A percentile compares a stretch with the other conserved stretches of the same genome.
Conservation (phyloP, 2,329 filamentous ascomycete genomes). For the Claviceps quebecensis region DNA sequence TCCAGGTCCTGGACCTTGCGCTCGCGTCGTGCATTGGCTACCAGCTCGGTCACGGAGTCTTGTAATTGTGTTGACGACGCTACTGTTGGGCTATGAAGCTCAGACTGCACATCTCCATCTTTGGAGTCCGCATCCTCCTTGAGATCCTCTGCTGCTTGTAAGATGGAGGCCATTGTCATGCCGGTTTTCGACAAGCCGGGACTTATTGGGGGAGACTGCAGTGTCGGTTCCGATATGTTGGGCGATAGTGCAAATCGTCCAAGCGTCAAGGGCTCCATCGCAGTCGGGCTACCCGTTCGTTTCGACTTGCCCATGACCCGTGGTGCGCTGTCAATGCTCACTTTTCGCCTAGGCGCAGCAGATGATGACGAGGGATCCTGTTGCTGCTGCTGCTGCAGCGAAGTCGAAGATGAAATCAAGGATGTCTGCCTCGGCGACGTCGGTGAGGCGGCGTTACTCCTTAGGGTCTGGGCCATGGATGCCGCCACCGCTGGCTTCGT, state of each 20-base stretch:
- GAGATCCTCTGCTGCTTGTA: conserved; percentile 41
- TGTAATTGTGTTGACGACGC: conserved; percentile 34
- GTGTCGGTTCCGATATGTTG: conserved; percentile 17
- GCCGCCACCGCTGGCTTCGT: conserved; percentile 25
- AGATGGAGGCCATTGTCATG: conserved; percentile 39
- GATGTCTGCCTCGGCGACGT: conserved; percentile 14
- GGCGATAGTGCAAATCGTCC: conserved; percentile 20
- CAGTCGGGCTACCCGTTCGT: conserved; percentile 25
- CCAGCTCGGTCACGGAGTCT: conserved; percentile 58
- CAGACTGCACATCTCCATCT: conserved; percentile 19
- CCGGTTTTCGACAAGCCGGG: conserved; percentile 19
- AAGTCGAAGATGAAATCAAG: conserved; percentile 22
- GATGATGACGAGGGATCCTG: conserved; percentile 10
- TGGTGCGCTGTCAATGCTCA: conserved; percentile 28
- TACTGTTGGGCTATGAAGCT: conserved; percentile 42
- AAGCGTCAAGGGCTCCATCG: conserved; percentile 23
- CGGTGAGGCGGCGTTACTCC: conserved; percentile 11
- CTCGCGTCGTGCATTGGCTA: conserved; percentile 78
- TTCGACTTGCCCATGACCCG: conserved; percentile 23
- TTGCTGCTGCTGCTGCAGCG: conserved; percentile 13
- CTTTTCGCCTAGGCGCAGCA: conserved; percentile 23
- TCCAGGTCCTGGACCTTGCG: conserved; percentile 92
- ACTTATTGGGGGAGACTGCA: conserved; percentile 21
- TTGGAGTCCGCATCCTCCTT: conserved; percentile 16
- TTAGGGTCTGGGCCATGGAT: conserved; percentile 9